Percentiles rank a stretch among this genome's conserved stretches.
Conservation (phyloP, 495 filamentous ascomycete species). For the Hyaloscypha variabilis region DNA sequence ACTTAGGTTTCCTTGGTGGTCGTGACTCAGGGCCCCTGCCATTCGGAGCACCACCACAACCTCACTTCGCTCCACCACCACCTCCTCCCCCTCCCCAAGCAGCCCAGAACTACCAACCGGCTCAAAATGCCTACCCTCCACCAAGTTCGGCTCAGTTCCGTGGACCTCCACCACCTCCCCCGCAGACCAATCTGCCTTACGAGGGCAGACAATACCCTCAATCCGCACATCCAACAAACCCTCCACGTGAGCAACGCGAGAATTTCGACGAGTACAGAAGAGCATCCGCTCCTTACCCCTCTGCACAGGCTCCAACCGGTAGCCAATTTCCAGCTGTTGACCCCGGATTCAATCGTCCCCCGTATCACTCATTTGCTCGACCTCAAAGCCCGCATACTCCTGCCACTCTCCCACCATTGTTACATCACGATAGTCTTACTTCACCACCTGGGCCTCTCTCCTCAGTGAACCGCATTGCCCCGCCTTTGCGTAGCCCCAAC, state of each 20-base stretch:
- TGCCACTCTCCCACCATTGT: conserved; percentile 9
- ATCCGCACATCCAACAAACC: conserved; percentile 19
- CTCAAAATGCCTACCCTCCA: conserved; percentile 10
- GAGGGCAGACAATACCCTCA: conserved; percentile 11
- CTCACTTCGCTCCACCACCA: conserved; percentile 48
- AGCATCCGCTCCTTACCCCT: not conserved
- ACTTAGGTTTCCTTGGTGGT: not conserved
- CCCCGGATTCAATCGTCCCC: conserved; percentile 6
- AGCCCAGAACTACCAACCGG: conserved; percentile 10
- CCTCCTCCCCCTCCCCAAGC: conserved; percentile 34
- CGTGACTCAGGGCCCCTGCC: not conserved
- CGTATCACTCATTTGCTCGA: not conserved
- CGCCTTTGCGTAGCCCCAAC: conserved; percentile 18
- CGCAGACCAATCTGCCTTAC: not conserved
- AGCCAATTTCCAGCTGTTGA: conserved; percentile 1
- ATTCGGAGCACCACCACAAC: conserved; percentile 23
- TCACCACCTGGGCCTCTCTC: conserved; percentile 24
- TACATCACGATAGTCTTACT: not conserved
- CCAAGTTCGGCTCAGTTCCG: conserved; percentile 4
- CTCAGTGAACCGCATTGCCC: conserved; percentile 11
- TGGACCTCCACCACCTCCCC: conserved; percentile 10
- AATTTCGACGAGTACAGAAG: conserved; percentile 6
- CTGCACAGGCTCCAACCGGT: not conserved
- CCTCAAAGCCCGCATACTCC: not conserved
- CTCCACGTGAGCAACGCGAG: conserved; percentile 17